These are phyloP conservation scores for Cystobasidium ongulense DNA, from an alignment of 768 basidiomycete genomes.

Conservation along the genomic window DNA sequence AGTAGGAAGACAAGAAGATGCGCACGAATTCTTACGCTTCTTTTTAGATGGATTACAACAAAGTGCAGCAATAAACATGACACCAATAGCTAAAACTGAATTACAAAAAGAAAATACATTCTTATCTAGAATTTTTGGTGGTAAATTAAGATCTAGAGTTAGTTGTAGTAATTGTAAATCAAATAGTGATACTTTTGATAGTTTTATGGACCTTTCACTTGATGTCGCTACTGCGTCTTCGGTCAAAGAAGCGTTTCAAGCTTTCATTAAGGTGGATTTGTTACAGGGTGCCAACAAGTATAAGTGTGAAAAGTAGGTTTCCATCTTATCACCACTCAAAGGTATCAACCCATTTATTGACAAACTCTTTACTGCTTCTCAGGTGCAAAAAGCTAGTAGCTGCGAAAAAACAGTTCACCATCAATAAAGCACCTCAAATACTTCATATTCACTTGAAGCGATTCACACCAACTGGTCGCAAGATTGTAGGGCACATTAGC, in stretches of 20 bases:
- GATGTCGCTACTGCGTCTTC: slow-evolving; percentile 64
- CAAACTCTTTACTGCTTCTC: background rate
- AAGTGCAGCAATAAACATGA: slow-evolving; percentile 68
- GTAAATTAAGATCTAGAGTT: slow-evolving; percentile 80
- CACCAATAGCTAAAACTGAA: slow-evolving; percentile 58
- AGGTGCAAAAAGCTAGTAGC: slow-evolving; percentile 88
- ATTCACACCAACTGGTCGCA: slow-evolving; percentile 74
- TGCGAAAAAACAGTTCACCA: slow-evolving; percentile 80
- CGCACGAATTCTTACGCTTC: slow-evolving; percentile 95
- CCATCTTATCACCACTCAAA: background rate
- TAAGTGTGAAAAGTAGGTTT: slow-evolving; percentile 88
- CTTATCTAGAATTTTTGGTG: slow-evolving; percentile 92
- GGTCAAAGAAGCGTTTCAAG: slow-evolving; percentile 64
- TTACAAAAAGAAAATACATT: slow-evolving; percentile 66
- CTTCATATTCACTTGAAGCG: slow-evolving; percentile 91
- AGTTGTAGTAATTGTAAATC: slow-evolving; percentile 69
- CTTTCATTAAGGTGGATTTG: slow-evolving; percentile 71
- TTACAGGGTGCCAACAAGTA: slow-evolving; percentile 90
- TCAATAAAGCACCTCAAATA: slow-evolving; percentile 76
- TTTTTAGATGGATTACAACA: slow-evolving; percentile 84
- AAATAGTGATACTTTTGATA: slow-evolving; percentile 93
- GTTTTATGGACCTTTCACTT: slow-evolving; percentile 83
- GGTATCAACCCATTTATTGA: too few relatives aligned
- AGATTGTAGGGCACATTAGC: slow-evolving; percentile 66
- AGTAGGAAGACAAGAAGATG: slow-evolving; percentile 87